Evolutionary conservation across 2,329 filamentous ascomycete species (phyloP), one percentile per base, ranked within the genome.

Genomic region (Sporothrix luriei): DNA sequence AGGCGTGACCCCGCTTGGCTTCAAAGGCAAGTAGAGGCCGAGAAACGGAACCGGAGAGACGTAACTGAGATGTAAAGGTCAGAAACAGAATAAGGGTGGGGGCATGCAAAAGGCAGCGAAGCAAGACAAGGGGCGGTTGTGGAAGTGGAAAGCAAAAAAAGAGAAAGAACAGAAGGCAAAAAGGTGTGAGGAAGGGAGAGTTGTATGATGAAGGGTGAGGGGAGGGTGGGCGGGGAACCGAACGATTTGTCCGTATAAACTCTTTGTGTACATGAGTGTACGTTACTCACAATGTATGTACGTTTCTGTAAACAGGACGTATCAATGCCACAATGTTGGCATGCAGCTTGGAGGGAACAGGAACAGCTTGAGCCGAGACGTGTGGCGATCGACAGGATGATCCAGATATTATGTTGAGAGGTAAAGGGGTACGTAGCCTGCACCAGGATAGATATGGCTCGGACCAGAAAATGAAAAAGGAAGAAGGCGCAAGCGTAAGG

Each of bases 1-100:
- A 68, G 70, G 48, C 67, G 76, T 24, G 51, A 80, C 81, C 82
- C 83, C 83, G 80, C 82, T 79, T 76, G 76, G 75, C 74, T 70
- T 71, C 68, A 72, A 73, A 71, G 70, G 72, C 69, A 74, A 73
- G 74, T 66, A 74, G 73, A 74, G 76, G 76, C 73, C 73, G 76
- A 77, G 74, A 74, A 72, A 73, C 73, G 74, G 71, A 73, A 68
- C 59, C 69, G 67, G 68, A 43, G 69, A 69, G 48, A 51, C 26
- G 40, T n/a, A 65, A n/a, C 66, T 66, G 29, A 55, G 66, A 67
- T 68, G 54, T 55, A 54, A 72, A 55, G n/a, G 65, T 66, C 66
- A 70, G 66, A 64, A 54, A 29, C 48, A 64, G 49, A 51, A 24
- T n/a, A 55, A 14, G 64, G 49, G 67, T 69, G 69, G 61, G 66